A percentile compares a stretch with the other conserved stretches of the same genome.
phyloP scores from a whole-genome alignment of 345 rosid species.

The Moricandia arvensis region DNA sequence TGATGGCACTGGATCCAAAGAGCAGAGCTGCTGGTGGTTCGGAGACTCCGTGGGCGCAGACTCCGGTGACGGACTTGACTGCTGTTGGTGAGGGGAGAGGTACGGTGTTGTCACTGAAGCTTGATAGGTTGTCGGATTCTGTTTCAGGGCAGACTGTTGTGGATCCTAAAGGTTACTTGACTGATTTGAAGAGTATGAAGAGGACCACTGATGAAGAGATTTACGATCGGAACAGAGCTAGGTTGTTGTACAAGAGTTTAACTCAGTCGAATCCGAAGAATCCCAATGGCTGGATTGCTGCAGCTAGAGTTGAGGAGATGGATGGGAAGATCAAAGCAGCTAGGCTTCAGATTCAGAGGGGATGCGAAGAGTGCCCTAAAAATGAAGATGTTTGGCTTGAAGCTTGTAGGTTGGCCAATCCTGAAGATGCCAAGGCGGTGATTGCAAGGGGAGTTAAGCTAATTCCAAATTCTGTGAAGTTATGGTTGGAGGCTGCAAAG shows the following conservation, averaged over 20 bases:
- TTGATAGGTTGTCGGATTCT: slow-evolving; percentile 85
- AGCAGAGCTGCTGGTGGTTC: slow-evolving; percentile 74
- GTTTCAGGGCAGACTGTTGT: slow-evolving; percentile 87
- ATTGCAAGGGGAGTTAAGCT: slow-evolving; percentile 81
- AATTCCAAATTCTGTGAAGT: slow-evolving; percentile 87
- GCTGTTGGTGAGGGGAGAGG: slow-evolving; percentile 98
- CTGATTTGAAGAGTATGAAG: slow-evolving; percentile 92
- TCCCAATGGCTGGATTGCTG: slow-evolving; percentile 96
- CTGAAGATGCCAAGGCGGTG: slow-evolving; percentile 88
- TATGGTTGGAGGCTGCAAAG: slow-evolving; percentile 81
- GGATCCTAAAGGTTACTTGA: slow-evolving; percentile 89
- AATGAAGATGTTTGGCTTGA: slow-evolving; percentile 94
- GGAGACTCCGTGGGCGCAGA: slow-evolving; percentile 88
- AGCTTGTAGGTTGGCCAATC: slow-evolving; percentile 82
- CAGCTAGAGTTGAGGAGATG: slow-evolving; percentile 94
- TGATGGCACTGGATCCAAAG: slow-evolving; percentile 92
- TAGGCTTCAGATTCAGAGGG: slow-evolving; percentile 73
- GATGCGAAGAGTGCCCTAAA: slow-evolving; percentile 90
- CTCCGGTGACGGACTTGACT: slow-evolving; percentile 84
- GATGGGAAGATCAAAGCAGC: slow-evolving; percentile 89
- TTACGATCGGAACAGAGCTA: slow-evolving; percentile 88
- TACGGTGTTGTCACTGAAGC: slow-evolving; percentile 80
- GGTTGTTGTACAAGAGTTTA: slow-evolving; percentile 82
- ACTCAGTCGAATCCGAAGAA: slow-evolving; percentile 86
- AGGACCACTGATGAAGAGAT: slow-evolving; percentile 95